Conservation (phyloP, 768 basidiomycete species). For the Chlorophyllum brunneum region DNA sequence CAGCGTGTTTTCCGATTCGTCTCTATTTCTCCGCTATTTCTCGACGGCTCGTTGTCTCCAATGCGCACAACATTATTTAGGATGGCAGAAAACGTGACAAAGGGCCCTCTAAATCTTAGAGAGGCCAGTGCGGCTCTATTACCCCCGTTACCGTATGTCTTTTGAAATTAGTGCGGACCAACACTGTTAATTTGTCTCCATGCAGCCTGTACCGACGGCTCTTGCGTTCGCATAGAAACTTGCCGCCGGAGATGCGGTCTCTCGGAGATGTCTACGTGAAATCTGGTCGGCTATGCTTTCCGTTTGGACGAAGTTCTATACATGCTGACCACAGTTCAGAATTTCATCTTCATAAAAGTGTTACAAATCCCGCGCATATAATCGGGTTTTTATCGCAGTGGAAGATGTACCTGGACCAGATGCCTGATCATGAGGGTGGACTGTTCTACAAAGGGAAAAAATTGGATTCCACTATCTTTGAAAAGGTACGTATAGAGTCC, state of each 20-base stretch:
- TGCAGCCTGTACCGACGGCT: slow-evolving; percentile 76
- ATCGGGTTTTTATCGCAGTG: slow-evolving; percentile 96
- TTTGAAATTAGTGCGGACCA: background rate
- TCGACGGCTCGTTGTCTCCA: background rate
- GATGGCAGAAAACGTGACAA: slow-evolving; percentile 54
- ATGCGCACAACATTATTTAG: slow-evolving; percentile 23
- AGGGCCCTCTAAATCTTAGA: slow-evolving; percentile 53
- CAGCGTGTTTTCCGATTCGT: background rate
- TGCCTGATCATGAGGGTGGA: slow-evolving; percentile 45
- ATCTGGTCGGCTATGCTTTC: slow-evolving; percentile 42
- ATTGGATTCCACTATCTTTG: slow-evolving; percentile 67
- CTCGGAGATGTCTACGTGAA: slow-evolving; percentile 87
- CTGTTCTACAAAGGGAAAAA: slow-evolving; percentile 57
- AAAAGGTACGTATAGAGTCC: slow-evolving; percentile 51
- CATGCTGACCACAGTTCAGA: slow-evolving; percentile 43
- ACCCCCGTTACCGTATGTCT: slow-evolving; percentile 77
- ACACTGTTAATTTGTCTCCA: background rate
- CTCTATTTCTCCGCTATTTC: background rate
- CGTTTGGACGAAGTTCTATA: background rate
- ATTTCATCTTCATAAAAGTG: slow-evolving; percentile 76
- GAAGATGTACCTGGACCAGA: slow-evolving; percentile 85
- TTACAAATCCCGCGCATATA: slow-evolving; percentile 84
- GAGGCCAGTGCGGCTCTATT: slow-evolving; percentile 67
- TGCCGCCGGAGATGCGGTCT: slow-evolving; percentile 77
- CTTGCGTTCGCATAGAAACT: slow-evolving; percentile 69